Conservation (phyloP, 768 basidiomycete species). For the Suillus decipiens region DNA sequence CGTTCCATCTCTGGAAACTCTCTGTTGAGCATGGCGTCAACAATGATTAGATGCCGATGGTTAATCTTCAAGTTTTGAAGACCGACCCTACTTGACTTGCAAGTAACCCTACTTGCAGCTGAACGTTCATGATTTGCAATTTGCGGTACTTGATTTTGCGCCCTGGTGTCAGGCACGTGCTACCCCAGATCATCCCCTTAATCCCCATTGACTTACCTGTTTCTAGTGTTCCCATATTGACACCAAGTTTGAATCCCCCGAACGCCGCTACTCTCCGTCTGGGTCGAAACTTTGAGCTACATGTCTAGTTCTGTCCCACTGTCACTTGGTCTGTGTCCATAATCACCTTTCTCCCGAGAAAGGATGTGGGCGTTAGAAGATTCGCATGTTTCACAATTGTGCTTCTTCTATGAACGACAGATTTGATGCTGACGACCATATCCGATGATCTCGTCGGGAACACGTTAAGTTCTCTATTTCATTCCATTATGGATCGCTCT, state of each 20-base stretch:
- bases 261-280: not conserved
- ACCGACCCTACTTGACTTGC: not conserved
- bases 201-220: not conserved
- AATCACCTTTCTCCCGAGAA: not conserved
- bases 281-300: no score
- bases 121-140: conserved; percentile 1
- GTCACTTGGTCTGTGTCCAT: not conserved
- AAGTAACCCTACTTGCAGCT: not conserved
- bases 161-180: not conserved
- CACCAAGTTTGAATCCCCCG: not conserved
- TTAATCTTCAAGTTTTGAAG: not conserved
- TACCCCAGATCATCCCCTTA: not conserved
- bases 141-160: not conserved
- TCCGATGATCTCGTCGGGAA: not conserved
- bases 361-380: not conserved
- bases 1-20: not conserved
- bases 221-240: not conserved
- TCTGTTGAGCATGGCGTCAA: not conserved
- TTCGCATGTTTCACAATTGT: not conserved
- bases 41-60: not conserved
- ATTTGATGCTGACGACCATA: not conserved
- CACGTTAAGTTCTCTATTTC: not conserved
- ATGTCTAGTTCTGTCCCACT: not conserved
- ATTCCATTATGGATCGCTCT: not conserved
- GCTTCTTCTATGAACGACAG: not conserved